Conservation (phyloP, 768 basidiomycete species). For the Cytidiella melzeri region DNA sequence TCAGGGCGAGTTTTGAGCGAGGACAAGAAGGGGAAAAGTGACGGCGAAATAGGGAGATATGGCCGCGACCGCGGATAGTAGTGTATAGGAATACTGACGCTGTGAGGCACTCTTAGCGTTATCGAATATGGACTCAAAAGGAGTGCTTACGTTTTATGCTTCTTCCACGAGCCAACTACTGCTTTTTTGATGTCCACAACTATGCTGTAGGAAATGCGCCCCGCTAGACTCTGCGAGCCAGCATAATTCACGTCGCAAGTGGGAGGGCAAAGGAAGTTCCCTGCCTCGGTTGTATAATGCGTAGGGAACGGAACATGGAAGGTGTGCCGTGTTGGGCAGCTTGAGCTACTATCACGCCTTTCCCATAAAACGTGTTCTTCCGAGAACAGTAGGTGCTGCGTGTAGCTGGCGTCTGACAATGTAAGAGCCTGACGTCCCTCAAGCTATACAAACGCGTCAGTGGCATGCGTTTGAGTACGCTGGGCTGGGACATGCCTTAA, state of each 20-base stretch:
- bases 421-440: slow-evolving; percentile 18
- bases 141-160: slow-evolving; percentile 37
- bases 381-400: slow-evolving; percentile 14
- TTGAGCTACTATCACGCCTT: slow-evolving; percentile 5
- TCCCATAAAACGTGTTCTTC: slow-evolving; percentile 13
- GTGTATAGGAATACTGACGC: slow-evolving; percentile 43
- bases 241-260: slow-evolving; percentile 32
- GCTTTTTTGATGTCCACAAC: slow-evolving; percentile 33
- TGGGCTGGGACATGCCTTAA: slow-evolving; percentile 34
- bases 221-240: slow-evolving; percentile 32
- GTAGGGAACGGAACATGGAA: slow-evolving; percentile 43
- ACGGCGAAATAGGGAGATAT: slow-evolving; percentile 42
- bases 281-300: slow-evolving; percentile 34
- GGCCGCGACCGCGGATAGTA: slow-evolving; percentile 55
- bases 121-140: neutral
- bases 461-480: neutral
- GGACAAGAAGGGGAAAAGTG: slow-evolving; percentile 43
- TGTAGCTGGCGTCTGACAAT: slow-evolving; percentile 9
- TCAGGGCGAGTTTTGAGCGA: slow-evolving; percentile 58
- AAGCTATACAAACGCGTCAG: slow-evolving; percentile 11
- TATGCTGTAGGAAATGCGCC: slow-evolving; percentile 41
- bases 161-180: slow-evolving; percentile 40
- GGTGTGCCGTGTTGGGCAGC: slow-evolving; percentile 31
- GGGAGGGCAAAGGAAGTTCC: slow-evolving; percentile 40
- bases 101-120: slow-evolving; percentile 8